These are phyloP conservation scores for Plantago ovata DNA, from an alignment of 257 asterid genomes.

Conservation along the genomic window DNA sequence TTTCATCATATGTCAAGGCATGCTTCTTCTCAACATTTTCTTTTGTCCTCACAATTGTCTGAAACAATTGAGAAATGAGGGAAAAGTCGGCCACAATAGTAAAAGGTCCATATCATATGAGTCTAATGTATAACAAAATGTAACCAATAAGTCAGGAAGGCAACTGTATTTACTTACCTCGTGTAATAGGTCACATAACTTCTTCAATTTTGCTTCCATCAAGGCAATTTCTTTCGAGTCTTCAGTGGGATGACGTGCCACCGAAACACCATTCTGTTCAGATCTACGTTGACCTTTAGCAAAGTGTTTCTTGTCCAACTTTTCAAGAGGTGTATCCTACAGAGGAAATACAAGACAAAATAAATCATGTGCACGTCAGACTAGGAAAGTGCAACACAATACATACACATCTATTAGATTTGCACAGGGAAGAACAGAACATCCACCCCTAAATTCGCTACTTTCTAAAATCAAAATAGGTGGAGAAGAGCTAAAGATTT, in stretches of 20 bases:
- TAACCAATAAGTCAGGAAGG: neutral
- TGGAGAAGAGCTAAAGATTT: too few relatives aligned
- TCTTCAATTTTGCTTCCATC: constrained; percentile 77
- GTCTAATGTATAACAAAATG: constrained; percentile 10
- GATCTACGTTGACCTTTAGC: constrained; percentile 57
- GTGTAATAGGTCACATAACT: constrained; percentile 69
- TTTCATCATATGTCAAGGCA: constrained; percentile 96
- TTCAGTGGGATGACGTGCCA: constrained; percentile 37
- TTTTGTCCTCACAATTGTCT: constrained; percentile 81
- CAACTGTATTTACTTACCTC: constrained; percentile 49
- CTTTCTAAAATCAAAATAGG: too few relatives aligned
- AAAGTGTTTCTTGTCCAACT: constrained; percentile 78
- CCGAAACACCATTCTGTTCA: constrained; percentile 48
- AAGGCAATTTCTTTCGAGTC: constrained; percentile 79
- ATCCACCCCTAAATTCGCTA: too few relatives aligned
- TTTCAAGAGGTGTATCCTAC: constrained; percentile 81
- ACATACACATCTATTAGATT: neutral
- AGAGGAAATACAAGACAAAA: constrained; percentile 21
- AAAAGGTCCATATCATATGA: constrained; percentile 10
- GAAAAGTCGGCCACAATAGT: neutral
- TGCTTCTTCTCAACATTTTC: constrained; percentile 94
- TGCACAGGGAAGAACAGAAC: neutral
- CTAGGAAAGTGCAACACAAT: neutral
- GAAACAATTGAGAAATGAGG: constrained; percentile 31
- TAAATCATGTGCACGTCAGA: constrained; percentile 6